phyloP scores from a whole-genome alignment of 2,329 filamentous ascomycete genomes.

The Diaporthe vaccinii region DNA sequence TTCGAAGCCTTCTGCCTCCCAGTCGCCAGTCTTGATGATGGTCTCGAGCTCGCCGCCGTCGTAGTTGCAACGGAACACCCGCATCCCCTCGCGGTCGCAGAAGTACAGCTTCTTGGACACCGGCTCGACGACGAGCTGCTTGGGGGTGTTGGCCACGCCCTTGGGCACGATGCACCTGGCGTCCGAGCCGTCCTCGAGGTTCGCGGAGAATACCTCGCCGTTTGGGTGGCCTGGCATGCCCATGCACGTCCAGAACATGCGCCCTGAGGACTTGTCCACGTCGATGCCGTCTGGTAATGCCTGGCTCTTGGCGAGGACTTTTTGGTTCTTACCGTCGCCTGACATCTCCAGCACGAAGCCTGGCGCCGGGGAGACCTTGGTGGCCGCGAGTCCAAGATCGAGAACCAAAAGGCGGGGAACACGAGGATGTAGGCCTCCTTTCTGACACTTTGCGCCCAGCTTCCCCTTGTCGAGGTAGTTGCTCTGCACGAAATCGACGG shows the following conservation, averaged over 20 bases:
- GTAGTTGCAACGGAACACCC: constrained; percentile 54
- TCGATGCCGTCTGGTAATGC: constrained; percentile 60
- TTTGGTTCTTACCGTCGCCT: constrained; percentile 42
- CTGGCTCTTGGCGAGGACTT: constrained; percentile 46
- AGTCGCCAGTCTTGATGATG: constrained; percentile 50
- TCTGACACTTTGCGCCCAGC: constrained; percentile 59
- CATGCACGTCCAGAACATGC: constrained; percentile 66
- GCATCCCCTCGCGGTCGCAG: constrained; percentile 59
- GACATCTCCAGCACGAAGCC: constrained; percentile 44
- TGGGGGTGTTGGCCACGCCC: constrained; percentile 63
- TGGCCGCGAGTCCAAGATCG: constrained; percentile 46
- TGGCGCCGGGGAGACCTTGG: constrained; percentile 25
- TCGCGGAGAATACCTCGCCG: constrained; percentile 58
- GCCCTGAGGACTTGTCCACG: constrained; percentile 48
- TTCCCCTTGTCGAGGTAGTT: constrained; percentile 61
- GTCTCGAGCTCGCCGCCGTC: constrained; percentile 56
- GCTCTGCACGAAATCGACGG: constrained; percentile 59
- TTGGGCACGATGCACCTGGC: constrained; percentile 56
- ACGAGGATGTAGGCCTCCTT: constrained; percentile 56
- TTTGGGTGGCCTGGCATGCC: constrained; percentile 55
- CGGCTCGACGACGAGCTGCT: constrained; percentile 54
- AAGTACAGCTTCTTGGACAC: constrained; percentile 54
- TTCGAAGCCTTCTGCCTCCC: constrained; percentile 40
- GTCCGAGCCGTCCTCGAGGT: constrained; percentile 61
- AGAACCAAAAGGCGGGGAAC: constrained; percentile 45